These are phyloP conservation scores for Oryza australiensis DNA, from an alignment of 176 grass and related monocot species.

Conservation along the genomic window DNA sequence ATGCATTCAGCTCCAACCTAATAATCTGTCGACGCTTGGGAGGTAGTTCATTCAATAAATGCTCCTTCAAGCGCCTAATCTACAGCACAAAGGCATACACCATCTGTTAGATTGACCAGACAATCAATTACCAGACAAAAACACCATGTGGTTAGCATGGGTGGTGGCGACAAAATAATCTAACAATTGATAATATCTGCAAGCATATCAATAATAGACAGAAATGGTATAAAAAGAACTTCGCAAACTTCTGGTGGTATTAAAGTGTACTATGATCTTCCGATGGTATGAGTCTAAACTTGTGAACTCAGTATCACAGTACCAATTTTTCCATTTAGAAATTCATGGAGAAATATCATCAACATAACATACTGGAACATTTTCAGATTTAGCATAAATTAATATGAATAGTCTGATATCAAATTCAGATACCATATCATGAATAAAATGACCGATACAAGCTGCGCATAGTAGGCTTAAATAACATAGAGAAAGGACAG, in stretches of 20 bases:
- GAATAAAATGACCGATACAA: conserved; percentile 27
- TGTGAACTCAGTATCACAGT: not conserved
- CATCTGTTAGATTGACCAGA: conserved; percentile 16
- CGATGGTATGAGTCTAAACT: not conserved
- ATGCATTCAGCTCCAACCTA: conserved; percentile 64
- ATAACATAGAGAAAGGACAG: conserved; percentile 45
- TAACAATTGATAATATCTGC: not conserved
- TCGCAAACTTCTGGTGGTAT: not conserved
- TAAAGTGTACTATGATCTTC: not conserved
- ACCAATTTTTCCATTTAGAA: not conserved
- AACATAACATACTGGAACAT: conserved; percentile 3
- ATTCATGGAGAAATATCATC: conserved; percentile 21
- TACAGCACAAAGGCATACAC: conserved; percentile 37
- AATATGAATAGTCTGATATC: conserved; percentile 15
- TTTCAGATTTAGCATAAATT: conserved; percentile 15
- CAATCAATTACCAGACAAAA: conserved; percentile 21
- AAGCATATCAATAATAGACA: conserved; percentile 2
- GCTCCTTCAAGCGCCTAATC: conserved; percentile 93
- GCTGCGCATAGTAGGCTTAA: conserved; percentile 22
- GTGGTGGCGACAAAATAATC: conserved; percentile 6
- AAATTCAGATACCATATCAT: not conserved
- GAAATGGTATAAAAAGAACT: not conserved
- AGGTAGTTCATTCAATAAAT: conserved; percentile 81
- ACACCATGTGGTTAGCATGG: conserved; percentile 26
- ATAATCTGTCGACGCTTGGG: conserved; percentile 93